Evolutionary conservation across 169 alveolate species (phyloP).

Genomic region (Eimeria brunetti): DNA sequence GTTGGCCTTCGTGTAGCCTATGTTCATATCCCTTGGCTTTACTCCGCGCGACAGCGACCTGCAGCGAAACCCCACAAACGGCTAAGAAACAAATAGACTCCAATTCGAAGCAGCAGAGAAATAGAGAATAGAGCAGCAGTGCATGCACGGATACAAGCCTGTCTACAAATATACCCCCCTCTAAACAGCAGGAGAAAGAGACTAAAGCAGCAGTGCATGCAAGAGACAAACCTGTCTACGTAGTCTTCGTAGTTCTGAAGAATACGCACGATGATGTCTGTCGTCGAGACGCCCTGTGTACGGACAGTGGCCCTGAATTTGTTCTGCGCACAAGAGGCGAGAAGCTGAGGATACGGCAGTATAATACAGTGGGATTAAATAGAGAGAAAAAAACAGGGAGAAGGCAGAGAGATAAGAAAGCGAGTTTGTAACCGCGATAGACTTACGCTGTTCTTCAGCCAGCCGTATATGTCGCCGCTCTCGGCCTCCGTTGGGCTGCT

Average conservation of each 20-base stretch:
- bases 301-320: constrained; percentile 95
- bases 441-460: constrained; percentile 89
- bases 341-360: not conserved
- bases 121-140: too few species aligned
- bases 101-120: too few species aligned
- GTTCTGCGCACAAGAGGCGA: constrained; percentile 83
- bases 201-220: not conserved
- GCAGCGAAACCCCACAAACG: constrained; percentile 19
- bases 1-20: constrained; percentile 93
- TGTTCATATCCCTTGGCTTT: constrained; percentile 95
- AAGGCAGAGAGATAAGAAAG: not conserved
- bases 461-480: constrained; percentile 93
- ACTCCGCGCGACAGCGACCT: constrained; percentile 96
- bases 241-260: constrained; percentile 97
- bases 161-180: too few species aligned
- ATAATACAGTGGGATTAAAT: not conserved
- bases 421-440: not conserved
- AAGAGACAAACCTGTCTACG: constrained; percentile 85
- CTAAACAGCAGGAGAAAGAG: not conserved
- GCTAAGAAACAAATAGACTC: not conserved
- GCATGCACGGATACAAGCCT: too few species aligned
- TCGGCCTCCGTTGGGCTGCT: constrained; percentile 82
- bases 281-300: constrained; percentile 98
- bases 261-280: constrained; percentile 96
- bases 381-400: not conserved